These are phyloP conservation scores for Candida easanensis DNA, from an alignment of 805 yeast genomes.

Conservation along the genomic window DNA sequence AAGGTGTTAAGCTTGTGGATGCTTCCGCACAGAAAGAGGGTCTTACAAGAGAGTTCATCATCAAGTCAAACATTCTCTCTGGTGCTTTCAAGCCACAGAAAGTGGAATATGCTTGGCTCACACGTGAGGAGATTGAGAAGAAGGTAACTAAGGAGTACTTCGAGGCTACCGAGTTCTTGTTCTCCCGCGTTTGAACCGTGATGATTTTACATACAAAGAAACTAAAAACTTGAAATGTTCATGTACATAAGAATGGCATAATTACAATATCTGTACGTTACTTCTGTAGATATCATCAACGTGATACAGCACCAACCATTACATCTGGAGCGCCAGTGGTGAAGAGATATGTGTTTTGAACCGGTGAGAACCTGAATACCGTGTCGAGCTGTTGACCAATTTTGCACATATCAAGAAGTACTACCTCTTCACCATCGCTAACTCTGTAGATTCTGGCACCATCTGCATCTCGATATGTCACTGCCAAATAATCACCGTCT, in stretches of 20 bases:
- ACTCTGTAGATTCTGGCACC: slow-evolving; percentile 39
- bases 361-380: slow-evolving; percentile 32
- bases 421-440: slow-evolving; percentile 23
- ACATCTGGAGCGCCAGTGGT: slow-evolving; percentile 8
- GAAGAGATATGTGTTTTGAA: slow-evolving; percentile 24
- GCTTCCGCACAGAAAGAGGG: slow-evolving; percentile 18
- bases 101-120: slow-evolving; percentile 74
- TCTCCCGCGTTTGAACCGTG: slow-evolving; percentile 30
- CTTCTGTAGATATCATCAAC: not conserved
- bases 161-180: slow-evolving; percentile 42
- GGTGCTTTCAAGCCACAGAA: slow-evolving; percentile 59
- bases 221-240: not conserved
- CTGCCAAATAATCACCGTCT: slow-evolving; percentile 46
- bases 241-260: slow-evolving; percentile 1
- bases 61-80: slow-evolving; percentile 85
- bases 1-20: slow-evolving; percentile 22
- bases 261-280: not conserved
- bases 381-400: slow-evolving; percentile 26
- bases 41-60: slow-evolving; percentile 57
- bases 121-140: slow-evolving; percentile 69
- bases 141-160: slow-evolving; percentile 55
- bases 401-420: slow-evolving; percentile 17
- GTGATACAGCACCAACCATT: not conserved
- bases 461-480: slow-evolving; percentile 41
- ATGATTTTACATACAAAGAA: not conserved